Evolutionary conservation across 1,284 basidiomycete species (phyloP).

Genomic region (Heliocybe sulcata): DNA sequence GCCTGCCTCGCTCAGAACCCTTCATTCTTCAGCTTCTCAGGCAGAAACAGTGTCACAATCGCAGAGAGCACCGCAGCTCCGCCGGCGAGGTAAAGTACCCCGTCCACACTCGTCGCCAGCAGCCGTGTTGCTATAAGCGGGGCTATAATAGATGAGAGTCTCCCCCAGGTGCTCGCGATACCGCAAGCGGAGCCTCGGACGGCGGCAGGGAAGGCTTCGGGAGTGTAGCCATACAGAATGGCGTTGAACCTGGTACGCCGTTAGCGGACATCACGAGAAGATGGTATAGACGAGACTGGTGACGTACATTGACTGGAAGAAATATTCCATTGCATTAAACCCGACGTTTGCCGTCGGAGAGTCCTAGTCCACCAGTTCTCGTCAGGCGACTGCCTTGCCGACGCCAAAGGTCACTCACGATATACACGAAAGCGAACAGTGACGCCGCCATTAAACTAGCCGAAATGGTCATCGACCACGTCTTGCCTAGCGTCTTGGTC

Average conservation of each 20-base stretch:
- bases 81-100: slow-evolving; percentile 11
- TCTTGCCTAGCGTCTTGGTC: background rate
- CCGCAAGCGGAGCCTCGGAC: slow-evolving; percentile 12
- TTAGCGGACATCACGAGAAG: no score
- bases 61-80: slow-evolving; percentile 10
- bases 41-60: slow-evolving; percentile 8
- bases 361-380: background rate
- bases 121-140: slow-evolving; percentile 9
- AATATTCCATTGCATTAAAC: slow-evolving; percentile 13
- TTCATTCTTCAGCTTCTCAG: slow-evolving; percentile 6
- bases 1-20: background rate
- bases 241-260: slow-evolving; percentile 13
- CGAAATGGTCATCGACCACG: background rate
- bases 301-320: slow-evolving; percentile 4
- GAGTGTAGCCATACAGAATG: slow-evolving; percentile 12
- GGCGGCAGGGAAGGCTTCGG: slow-evolving; percentile 12
- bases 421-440: slow-evolving; percentile 6
- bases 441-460: background rate
- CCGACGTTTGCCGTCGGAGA: slow-evolving; percentile 10
- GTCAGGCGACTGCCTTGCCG: slow-evolving; percentile 6
- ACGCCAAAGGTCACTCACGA: slow-evolving; percentile 7
- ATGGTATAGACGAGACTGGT: background rate
- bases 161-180: slow-evolving; percentile 11
- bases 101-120: slow-evolving; percentile 1
- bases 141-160: slow-evolving; percentile 8